Evolutionary conservation across 2,329 filamentous ascomycete species (phyloP), one percentile per base, ranked within the genome.

Genomic region (Xylariaceae sp.): DNA sequence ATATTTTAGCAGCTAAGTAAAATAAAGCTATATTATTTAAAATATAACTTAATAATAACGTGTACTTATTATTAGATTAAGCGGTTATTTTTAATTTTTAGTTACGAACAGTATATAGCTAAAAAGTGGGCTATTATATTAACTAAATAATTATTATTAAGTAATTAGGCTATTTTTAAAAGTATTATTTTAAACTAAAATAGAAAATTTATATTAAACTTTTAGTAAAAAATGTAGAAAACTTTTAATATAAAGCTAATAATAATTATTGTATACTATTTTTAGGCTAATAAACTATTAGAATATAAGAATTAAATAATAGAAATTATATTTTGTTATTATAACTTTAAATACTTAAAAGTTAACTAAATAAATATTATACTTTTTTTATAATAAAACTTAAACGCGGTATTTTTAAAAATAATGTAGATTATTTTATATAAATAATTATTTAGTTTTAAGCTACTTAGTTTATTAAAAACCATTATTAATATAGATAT

Each of bases 181-280:
- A 3, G 12, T 12, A 28, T 40, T 9, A 40, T 50, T 14, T 52
- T 28, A 6, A 39, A 53, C 45, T 28, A 39, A 28, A 26, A 46
- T 37, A 28, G 11, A 19, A 45, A 45, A 46, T 39, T 37, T 46
- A 36, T 44, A 19, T 31, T 5, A 12, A 44, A 44, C 16, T 29
- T 49, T 49, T 49, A 51, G 41, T 21, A 51, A 33, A 21, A 12
- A 41, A 41, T 51, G 31, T 51, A 33, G 28, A 39, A 26, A 21
- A 17, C 2, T 2, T 39, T 53, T 26, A 33, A 17, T 26, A 26
- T 17, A 24, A 6, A 37, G 24, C 28, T 46, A 39, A 6, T 26
- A 36, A 46, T 45, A 53, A 39, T 26, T 24, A 46, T 14, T 11
- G 12, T 21, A 19, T 34, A 43, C 3, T 52, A 52, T 36, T 3